These are phyloP conservation scores for Cryptococcus sp. DNA, from an alignment of 1,284 basidiomycete genomes.

Conservation along the genomic window DNA sequence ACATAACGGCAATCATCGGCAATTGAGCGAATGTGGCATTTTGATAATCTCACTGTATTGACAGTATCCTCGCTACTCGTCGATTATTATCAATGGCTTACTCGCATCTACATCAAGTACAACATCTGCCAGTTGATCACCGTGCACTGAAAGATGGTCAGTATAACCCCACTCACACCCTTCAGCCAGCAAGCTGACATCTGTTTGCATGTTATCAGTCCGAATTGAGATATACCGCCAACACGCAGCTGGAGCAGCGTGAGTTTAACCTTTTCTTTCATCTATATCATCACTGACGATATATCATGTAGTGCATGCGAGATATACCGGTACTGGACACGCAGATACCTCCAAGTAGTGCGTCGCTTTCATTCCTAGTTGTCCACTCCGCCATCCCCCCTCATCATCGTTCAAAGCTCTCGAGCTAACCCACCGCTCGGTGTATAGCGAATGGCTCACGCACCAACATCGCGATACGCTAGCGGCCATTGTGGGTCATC, in stretches of 20 bases:
- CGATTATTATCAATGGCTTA: too few relatives aligned
- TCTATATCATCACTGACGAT: background rate
- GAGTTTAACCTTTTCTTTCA: conserved; percentile 47
- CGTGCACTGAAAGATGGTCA: conserved; percentile 14
- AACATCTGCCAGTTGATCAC: too few relatives aligned
- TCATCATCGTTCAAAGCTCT: conserved; percentile 10
- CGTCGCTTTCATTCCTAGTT: conserved; percentile 40
- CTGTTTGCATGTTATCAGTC: conserved; percentile 54
- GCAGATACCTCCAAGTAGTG: conserved; percentile 93
- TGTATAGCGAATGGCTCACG: conserved; percentile 86
- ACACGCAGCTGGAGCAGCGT: conserved; percentile 91
- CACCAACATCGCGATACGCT: conserved; percentile 96
- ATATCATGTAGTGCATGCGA: conserved; percentile 72
- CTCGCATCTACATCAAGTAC: too few relatives aligned
- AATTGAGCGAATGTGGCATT: too few relatives aligned
- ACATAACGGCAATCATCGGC: too few relatives aligned
- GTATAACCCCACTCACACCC: too few relatives aligned
- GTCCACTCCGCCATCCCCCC: background rate
- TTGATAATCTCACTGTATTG: too few relatives aligned
- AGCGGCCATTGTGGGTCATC: conserved; percentile 87
- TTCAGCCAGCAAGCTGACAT: background rate
- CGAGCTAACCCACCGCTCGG: background rate
- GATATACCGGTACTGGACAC: conserved; percentile 94
- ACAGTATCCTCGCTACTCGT: too few relatives aligned
- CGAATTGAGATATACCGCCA: conserved; percentile 89